These are phyloP conservation scores for Leishmania tarentolae DNA, from an alignment of 208 protist genomes.

Conservation along the genomic window DNA sequence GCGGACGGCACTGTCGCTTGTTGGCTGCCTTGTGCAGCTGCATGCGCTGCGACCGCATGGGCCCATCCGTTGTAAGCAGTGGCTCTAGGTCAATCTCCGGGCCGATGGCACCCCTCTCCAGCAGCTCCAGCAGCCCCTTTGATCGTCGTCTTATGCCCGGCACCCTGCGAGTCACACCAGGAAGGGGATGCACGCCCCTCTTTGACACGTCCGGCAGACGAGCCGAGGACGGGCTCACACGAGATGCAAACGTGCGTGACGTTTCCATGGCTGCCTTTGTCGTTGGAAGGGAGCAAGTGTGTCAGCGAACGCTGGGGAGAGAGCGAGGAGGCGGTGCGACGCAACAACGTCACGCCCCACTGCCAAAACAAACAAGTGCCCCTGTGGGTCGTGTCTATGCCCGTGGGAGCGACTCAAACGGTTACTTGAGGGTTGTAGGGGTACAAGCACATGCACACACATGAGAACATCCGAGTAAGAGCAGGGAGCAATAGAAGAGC, in stretches of 20 bases:
- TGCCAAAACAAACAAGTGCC: too few species aligned
- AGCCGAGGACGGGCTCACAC: constrained; percentile 1
- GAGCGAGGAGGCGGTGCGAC: neutral
- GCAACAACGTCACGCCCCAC: neutral
- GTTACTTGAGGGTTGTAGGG: too few species aligned
- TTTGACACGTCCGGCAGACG: constrained; percentile 15
- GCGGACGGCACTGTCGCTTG: constrained; percentile 15
- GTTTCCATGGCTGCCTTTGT: constrained; percentile 16
- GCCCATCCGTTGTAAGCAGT: constrained; percentile 56
- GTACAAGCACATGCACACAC: neutral
- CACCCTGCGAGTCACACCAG: constrained; percentile 7
- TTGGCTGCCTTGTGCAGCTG: constrained; percentile 31
- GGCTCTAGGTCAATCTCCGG: constrained; percentile 63
- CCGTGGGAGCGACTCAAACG: neutral
- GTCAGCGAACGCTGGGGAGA: neutral
- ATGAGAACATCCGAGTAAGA: neutral
- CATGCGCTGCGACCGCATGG: constrained; percentile 50
- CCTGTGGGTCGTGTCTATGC: neutral
- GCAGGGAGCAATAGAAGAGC: neutral
- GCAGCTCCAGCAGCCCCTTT: constrained; percentile 40
- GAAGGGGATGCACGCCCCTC: neutral
- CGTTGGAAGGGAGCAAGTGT: neutral
- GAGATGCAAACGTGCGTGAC: constrained; percentile 2
- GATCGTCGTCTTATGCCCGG: neutral
- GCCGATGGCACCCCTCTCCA: constrained; percentile 51